Conservation (phyloP, 2,329 filamentous ascomycete species). For the Cladosporium sp. region DNA sequence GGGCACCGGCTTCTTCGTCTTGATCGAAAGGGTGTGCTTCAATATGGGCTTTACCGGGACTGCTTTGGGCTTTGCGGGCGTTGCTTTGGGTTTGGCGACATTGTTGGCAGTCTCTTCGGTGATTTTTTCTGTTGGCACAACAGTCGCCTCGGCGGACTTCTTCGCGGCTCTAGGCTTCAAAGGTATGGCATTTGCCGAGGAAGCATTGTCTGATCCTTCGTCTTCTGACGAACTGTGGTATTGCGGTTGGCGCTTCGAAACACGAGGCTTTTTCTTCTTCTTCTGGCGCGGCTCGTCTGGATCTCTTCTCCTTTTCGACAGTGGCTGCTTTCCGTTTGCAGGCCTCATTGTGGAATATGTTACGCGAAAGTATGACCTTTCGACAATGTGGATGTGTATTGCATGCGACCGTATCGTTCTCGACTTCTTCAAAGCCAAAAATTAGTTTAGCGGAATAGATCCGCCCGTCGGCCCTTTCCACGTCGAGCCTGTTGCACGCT, state of each 20-base stretch:
- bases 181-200: constrained; percentile 22
- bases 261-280: constrained; percentile 48
- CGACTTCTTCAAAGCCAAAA: constrained; percentile 1
- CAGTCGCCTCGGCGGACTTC: constrained; percentile 13
- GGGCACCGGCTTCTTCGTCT: constrained; percentile 2
- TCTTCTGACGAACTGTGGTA: constrained; percentile 64
- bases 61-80: constrained; percentile 12
- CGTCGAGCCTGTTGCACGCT: background rate
- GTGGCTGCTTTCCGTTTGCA: constrained; percentile 8
- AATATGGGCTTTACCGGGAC: constrained; percentile 20
- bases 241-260: constrained; percentile 56
- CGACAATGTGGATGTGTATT: background rate
- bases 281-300: constrained; percentile 56
- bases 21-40: constrained; percentile 14
- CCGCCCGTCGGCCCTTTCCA: constrained; percentile 3
- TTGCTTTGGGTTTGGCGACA: constrained; percentile 1
- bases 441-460: constrained; percentile 2
- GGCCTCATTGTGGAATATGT: constrained; percentile 19
- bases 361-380: background rate
- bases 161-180: constrained; percentile 18
- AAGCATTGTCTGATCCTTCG: constrained; percentile 34
- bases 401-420: background rate
- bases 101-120: constrained; percentile 15
- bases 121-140: constrained; percentile 1
- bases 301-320: constrained; percentile 37